Percentiles rank a stretch among this genome's conserved stretches.
Evolutionary conservation across 2,329 filamentous ascomycete genomes (phyloP).

Genomic region (Karstenula rhodostoma): DNA sequence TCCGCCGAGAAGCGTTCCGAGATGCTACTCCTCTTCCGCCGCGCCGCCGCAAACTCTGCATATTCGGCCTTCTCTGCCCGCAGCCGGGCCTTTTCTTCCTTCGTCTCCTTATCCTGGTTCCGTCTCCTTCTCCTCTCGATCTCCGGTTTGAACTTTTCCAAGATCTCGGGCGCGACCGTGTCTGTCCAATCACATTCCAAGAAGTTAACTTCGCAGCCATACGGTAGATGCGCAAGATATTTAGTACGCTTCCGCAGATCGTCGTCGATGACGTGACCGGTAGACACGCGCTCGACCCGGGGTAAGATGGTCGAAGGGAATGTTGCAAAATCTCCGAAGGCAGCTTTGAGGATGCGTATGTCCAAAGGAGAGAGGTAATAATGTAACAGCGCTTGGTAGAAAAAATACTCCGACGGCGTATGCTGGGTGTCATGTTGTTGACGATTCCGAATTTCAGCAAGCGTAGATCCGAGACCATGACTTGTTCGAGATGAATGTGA

Average conservation of each 20-base stretch:
- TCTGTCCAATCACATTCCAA: conserved; percentile 96
- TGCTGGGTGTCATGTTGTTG: conserved; percentile 56
- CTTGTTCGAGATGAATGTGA: conserved; percentile 43
- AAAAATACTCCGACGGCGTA: conserved; percentile 72
- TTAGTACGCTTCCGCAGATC: conserved; percentile 82
- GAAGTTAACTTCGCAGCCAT: conserved; percentile 90
- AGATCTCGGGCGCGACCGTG: conserved; percentile 76
- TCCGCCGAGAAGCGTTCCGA: conserved; percentile 61
- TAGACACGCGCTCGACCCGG: conserved; percentile 86
- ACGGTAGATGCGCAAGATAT: conserved; percentile 85
- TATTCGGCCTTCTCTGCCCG: conserved; percentile 83
- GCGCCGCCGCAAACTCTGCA: conserved; percentile 72
- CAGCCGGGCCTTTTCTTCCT: conserved; percentile 84
- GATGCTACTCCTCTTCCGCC: conserved; percentile 65
- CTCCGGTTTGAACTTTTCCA: conserved; percentile 79
- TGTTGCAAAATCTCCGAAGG: conserved; percentile 80
- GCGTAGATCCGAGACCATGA: conserved; percentile 49
- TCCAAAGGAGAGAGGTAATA: conserved; percentile 90
- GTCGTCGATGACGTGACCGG: conserved; percentile 87
- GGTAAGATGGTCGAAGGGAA: conserved; percentile 89
- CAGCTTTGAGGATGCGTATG: conserved; percentile 89
- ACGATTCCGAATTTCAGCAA: conserved; percentile 56
- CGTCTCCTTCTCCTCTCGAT: conserved; percentile 78
- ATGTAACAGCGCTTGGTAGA: conserved; percentile 87
- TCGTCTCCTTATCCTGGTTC: conserved; percentile 82